phyloP scores from a whole-genome alignment of 1,139 yeast genomes.

The Taphrina communis region DNA sequence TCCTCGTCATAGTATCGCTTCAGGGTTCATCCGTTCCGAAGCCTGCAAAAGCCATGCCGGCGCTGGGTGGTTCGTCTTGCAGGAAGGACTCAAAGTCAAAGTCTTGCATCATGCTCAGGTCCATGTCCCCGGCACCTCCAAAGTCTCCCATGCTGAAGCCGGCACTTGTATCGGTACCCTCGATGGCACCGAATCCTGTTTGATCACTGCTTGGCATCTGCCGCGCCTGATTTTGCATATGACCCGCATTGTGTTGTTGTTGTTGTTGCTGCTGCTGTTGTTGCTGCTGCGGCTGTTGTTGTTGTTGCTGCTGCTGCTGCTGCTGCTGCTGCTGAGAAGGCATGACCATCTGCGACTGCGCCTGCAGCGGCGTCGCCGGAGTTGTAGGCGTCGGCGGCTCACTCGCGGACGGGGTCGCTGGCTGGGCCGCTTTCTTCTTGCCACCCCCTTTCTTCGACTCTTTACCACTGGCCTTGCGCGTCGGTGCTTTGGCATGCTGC shows the following conservation, averaged over 20 bases:
- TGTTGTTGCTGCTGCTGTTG: slow-evolving; percentile 39
- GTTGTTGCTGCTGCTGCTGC: slow-evolving; percentile 41
- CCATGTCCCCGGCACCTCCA: slow-evolving; percentile 36
- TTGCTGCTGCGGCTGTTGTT: slow-evolving; percentile 40
- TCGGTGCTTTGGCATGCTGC: slow-evolving; percentile 55
- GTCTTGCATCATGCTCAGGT: slow-evolving; percentile 43
- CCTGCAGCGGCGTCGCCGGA: slow-evolving; percentile 52
- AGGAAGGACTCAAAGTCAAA: slow-evolving; percentile 45
- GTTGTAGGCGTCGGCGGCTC: slow-evolving; percentile 55
- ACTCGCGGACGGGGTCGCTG: slow-evolving; percentile 49
- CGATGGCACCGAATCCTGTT: slow-evolving; percentile 25
- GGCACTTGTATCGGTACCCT: slow-evolving; percentile 24
- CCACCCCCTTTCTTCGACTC: slow-evolving; percentile 48
- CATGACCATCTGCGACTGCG: slow-evolving; percentile 41
- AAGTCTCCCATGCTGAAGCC: slow-evolving; percentile 26
- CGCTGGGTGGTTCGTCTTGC: slow-evolving; percentile 40
- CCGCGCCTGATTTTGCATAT: background rate
- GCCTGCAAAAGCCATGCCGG: slow-evolving; percentile 37
- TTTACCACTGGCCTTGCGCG: slow-evolving; percentile 53
- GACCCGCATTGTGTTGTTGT: slow-evolving; percentile 44
- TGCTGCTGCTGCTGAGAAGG: slow-evolving; percentile 23
- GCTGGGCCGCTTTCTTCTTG: slow-evolving; percentile 45
- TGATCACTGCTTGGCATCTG: slow-evolving; percentile 5
- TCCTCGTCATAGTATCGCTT: background rate
- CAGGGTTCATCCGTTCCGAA: slow-evolving; percentile 29